Evolutionary conservation across 495 filamentous ascomycete species (phyloP).

Genomic region (Aspergillus heteromorphus): DNA sequence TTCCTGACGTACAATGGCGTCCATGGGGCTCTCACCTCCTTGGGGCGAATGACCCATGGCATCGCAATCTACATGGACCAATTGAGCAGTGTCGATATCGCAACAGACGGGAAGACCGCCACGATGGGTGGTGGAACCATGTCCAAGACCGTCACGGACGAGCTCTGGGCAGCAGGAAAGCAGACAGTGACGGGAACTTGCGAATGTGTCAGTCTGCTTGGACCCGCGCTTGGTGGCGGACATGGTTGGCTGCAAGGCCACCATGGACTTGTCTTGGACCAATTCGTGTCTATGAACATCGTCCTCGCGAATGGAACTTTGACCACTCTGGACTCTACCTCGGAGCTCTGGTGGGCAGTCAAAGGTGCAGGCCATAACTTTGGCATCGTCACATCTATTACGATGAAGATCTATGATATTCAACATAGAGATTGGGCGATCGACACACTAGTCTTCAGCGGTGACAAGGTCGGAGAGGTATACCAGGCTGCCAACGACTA

Average conservation of each 20-base stretch:
- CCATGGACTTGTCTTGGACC: slow-evolving; percentile 13
- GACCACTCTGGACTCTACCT: neutral
- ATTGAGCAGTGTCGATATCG: slow-evolving; percentile 7
- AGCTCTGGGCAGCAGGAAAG: slow-evolving; percentile 11
- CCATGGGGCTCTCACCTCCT: slow-evolving; percentile 9
- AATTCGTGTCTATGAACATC: slow-evolving; percentile 12
- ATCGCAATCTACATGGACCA: slow-evolving; percentile 17
- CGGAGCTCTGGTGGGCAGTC: slow-evolving; percentile 17
- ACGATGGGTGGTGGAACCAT: slow-evolving; percentile 14
- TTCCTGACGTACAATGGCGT: slow-evolving; percentile 17
- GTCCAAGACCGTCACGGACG: slow-evolving; percentile 4
- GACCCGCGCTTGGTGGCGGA: slow-evolving; percentile 16
- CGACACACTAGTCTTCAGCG: slow-evolving; percentile 26
- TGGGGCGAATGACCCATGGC: slow-evolving; percentile 10
- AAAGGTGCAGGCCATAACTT: slow-evolving; percentile 19
- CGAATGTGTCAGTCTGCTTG: slow-evolving; percentile 15
- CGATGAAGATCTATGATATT: slow-evolving; percentile 16
- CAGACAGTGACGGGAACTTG: slow-evolving; percentile 17
- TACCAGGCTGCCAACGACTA: slow-evolving; percentile 43
- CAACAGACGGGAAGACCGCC: slow-evolving; percentile 9
- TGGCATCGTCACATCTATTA: slow-evolving; percentile 18
- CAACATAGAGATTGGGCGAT: slow-evolving; percentile 7
- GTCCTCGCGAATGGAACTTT: slow-evolving; percentile 13
- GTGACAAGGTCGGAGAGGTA: slow-evolving; percentile 44
- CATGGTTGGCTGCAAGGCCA: slow-evolving; percentile 15